Evolutionary conservation across 2,329 filamentous ascomycete genomes (phyloP), one percentile per base, ranked within the genome.

Genomic region (Penicillium sp.): DNA sequence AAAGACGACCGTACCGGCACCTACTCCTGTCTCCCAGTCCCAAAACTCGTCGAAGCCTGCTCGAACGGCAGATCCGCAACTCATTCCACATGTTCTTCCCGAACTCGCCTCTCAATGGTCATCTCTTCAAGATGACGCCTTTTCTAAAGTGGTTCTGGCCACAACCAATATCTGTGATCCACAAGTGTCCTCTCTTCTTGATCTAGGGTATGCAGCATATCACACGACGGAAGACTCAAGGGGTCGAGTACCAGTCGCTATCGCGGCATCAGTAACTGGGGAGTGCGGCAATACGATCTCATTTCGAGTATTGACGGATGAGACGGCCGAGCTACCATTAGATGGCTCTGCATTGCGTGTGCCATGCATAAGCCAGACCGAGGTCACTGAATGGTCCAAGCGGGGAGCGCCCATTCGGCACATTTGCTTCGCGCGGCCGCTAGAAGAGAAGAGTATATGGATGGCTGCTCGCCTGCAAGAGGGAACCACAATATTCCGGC

Each of bases 401-500:
- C 75, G 76, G 55, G 81, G 81, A 15, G 78, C 80, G 2, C 81
- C 84, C 1, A 81, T 88, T 59, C 82, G 81, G 63, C 85, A 88
- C 66, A 72, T 88, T 3, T 78, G 75, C 67, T 86, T 86, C 69
- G 79, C 83, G 12, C 76, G 80, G 42, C 65, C 75, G 17, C 68
- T 80, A 1, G 78, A 82, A 28, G 75, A 79, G 59, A 73, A 71
- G 44, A 67, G 70, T 19, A 70, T 75, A 6, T 83, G 83, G 65
- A 77, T 88, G 55, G 85, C 84, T 13, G 82, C 83, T 51, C 82
- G 86, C 24, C 77, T 83, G 26, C 71, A 73, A 13, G 75, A 72
- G 12, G 78, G 72, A 8, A 85, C 82, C 4, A 72, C 79, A 4
- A 74, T 88, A 2, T 83, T 87, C 61, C 79, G 80, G 33, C 80